Evolutionary conservation across 495 filamentous ascomycete species (phyloP).

Genomic region (Lindgomyces ingoldianus): DNA sequence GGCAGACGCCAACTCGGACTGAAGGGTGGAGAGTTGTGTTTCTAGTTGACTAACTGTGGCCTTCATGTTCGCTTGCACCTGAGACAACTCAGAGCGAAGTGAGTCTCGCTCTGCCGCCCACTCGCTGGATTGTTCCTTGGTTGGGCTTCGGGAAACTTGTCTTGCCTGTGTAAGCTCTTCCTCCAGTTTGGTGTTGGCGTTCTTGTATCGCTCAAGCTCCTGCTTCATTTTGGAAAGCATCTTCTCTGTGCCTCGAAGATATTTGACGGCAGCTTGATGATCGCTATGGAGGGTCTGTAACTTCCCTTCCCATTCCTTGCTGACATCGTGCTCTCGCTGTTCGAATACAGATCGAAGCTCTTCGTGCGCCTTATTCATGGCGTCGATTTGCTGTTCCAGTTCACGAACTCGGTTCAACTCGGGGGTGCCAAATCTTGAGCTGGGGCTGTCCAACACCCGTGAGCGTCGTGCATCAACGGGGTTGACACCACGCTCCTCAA

Average conservation of each 20-base stretch:
- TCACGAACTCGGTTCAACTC: slow-evolving; percentile 81
- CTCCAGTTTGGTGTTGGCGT: slow-evolving; percentile 79
- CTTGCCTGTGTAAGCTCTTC: slow-evolving; percentile 64
- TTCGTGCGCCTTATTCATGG: slow-evolving; percentile 75
- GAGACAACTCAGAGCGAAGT: slow-evolving; percentile 66
- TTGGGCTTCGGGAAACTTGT: slow-evolving; percentile 41
- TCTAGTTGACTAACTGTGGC: slow-evolving; percentile 63
- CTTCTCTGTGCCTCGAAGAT: slow-evolving; percentile 98
- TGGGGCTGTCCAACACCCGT: slow-evolving; percentile 62
- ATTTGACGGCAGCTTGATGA: slow-evolving; percentile 99
- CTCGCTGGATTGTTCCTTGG: slow-evolving; percentile 51
- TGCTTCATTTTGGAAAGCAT: slow-evolving; percentile 99
- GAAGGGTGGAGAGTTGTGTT: slow-evolving; percentile 65
- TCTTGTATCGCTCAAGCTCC: slow-evolving; percentile 84
- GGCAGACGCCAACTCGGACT: slow-evolving; percentile 62
- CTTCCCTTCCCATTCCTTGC: slow-evolving; percentile 84
- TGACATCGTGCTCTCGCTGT: slow-evolving; percentile 76
- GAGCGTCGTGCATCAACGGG: slow-evolving; percentile 57
- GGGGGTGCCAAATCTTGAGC: slow-evolving; percentile 71
- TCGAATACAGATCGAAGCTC: slow-evolving; percentile 77
- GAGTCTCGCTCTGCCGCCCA: slow-evolving; percentile 77
- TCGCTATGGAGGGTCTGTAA: slow-evolving; percentile 90
- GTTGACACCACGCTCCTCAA: slow-evolving; percentile 81
- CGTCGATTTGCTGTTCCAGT: slow-evolving; percentile 84
- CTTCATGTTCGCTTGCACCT: slow-evolving; percentile 66